A percentile compares a stretch with the other conserved stretches of the same genome.
These are phyloP conservation scores for Eucalyptus tenuipes DNA, from an alignment of 345 rosid genomes.

Conservation along the genomic window DNA sequence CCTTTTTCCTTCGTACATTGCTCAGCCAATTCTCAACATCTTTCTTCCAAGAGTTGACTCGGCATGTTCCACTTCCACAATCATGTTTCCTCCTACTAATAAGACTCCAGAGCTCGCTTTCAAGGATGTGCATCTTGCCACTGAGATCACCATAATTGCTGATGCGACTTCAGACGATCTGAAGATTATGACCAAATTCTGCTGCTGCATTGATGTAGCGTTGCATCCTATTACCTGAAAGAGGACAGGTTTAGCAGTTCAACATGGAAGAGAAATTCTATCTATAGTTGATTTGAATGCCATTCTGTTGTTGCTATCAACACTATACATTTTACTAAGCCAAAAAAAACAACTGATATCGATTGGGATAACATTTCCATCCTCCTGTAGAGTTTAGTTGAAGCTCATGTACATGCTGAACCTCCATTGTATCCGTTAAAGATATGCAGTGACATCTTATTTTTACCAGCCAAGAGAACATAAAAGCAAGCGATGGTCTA, in stretches of 20 bases:
- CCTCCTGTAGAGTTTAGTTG: not conserved
- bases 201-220: too few species aligned
- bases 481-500: not conserved
- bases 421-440: not conserved
- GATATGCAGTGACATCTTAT: not conserved
- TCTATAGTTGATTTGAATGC: too few species aligned
- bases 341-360: accelerated
- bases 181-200: too few species aligned
- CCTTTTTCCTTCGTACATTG: not conserved
- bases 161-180: not conserved
- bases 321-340: not conserved
- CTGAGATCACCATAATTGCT: not conserved
- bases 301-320: not conserved
- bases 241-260: too few species aligned
- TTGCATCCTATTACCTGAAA: too few species aligned
- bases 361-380: not conserved
- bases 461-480: not conserved
- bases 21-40: not conserved
- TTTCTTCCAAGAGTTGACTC: not conserved
- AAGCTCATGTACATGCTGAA: not conserved
- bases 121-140: not conserved
- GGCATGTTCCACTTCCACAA: not conserved
- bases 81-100: not conserved
- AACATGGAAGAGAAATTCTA: too few species aligned
- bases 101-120: not conserved